Evolutionary conservation across 2,329 filamentous ascomycete genomes (phyloP).

Genomic region (Fusarium armeniacum): DNA sequence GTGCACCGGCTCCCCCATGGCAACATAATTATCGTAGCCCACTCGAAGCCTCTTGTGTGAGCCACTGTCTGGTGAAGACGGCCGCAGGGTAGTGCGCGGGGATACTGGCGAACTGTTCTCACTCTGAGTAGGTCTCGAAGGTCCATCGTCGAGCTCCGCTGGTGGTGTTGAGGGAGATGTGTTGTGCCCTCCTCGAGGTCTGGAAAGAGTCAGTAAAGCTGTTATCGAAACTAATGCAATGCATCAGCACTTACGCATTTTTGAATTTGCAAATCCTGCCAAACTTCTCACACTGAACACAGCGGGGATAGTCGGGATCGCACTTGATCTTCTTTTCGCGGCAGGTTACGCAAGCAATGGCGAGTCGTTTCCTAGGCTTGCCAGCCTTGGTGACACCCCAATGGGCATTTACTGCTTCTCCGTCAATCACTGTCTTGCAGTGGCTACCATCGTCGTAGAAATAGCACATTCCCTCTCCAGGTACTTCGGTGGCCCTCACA

Average conservation of each 20-base stretch:
- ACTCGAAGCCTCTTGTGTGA: constrained; percentile 65
- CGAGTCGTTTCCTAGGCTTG: constrained; percentile 90
- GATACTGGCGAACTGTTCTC: constrained; percentile 64
- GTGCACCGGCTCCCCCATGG: constrained; percentile 52
- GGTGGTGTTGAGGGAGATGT: constrained; percentile 67
- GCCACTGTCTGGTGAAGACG: constrained; percentile 54
- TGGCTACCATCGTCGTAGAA: constrained; percentile 88
- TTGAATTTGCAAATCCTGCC: constrained; percentile 87
- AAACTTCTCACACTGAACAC: constrained; percentile 93
- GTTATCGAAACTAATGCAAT: constrained; percentile 11
- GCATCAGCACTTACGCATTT: constrained; percentile 77
- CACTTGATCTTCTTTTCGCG: constrained; percentile 99
- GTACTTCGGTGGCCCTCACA: constrained; percentile 74
- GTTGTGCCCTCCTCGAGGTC: constrained; percentile 71
- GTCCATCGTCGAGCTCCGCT: constrained; percentile 63
- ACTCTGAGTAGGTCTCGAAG: constrained; percentile 57
- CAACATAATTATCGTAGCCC: constrained; percentile 62
- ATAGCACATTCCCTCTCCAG: constrained; percentile 85
- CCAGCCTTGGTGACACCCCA: constrained; percentile 96
- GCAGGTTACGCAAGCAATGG: constrained; percentile 93
- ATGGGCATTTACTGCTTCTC: constrained; percentile 87
- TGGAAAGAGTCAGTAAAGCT: constrained; percentile 48
- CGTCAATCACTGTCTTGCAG: constrained; percentile 86
- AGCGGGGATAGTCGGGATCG: constrained; percentile 88
- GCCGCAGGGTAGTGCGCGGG: constrained; percentile 57